phyloP scores from a whole-genome alignment of 2,329 filamentous ascomycete genomes.

The Penicillium sp. region DNA sequence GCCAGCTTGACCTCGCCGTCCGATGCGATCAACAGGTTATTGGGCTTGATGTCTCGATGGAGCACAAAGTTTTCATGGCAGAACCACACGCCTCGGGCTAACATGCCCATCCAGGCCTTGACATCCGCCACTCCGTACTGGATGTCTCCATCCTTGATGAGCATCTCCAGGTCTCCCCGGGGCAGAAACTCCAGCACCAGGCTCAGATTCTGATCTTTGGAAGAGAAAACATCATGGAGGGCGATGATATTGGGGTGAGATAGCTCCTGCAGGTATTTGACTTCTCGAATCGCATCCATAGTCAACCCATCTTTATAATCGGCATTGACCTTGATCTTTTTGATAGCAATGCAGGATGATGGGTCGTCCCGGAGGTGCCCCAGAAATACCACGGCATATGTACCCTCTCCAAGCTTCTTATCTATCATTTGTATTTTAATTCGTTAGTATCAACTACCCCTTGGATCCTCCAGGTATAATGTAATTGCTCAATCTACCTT shows the following conservation, averaged over 20 bases:
- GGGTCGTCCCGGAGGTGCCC: slow-evolving; percentile 75
- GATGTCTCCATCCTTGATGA: slow-evolving; percentile 83
- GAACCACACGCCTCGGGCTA: slow-evolving; percentile 90
- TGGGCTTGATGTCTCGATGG: slow-evolving; percentile 98
- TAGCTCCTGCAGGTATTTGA: slow-evolving; percentile 92
- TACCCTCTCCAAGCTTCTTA: slow-evolving; percentile 91
- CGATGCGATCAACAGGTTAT: slow-evolving; percentile 91
- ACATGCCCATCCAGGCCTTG: slow-evolving; percentile 98
- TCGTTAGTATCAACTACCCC: not conserved
- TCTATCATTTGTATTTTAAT: slow-evolving; percentile 50
- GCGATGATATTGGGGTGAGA: slow-evolving; percentile 94
- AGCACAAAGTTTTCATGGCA: slow-evolving; percentile 93
- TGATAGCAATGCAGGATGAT: slow-evolving; percentile 69
- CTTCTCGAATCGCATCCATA: slow-evolving; percentile 91
- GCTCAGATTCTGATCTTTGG: slow-evolving; percentile 94
- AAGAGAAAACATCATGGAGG: slow-evolving; percentile 87
- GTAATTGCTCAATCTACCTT: slow-evolving; percentile 55
- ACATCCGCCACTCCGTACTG: slow-evolving; percentile 86
- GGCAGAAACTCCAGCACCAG: slow-evolving; percentile 93
- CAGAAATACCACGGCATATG: slow-evolving; percentile 92
- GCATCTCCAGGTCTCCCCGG: slow-evolving; percentile 89
- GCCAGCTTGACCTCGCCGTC: slow-evolving; percentile 93
- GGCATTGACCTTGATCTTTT: slow-evolving; percentile 55
- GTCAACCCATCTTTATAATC: slow-evolving; percentile 84
- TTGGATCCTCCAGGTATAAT: not conserved